Evolutionary conservation across 2,329 filamentous ascomycete genomes (phyloP), one percentile per base, ranked within the genome.

Genomic region (Verticillium zaregamsianum): DNA sequence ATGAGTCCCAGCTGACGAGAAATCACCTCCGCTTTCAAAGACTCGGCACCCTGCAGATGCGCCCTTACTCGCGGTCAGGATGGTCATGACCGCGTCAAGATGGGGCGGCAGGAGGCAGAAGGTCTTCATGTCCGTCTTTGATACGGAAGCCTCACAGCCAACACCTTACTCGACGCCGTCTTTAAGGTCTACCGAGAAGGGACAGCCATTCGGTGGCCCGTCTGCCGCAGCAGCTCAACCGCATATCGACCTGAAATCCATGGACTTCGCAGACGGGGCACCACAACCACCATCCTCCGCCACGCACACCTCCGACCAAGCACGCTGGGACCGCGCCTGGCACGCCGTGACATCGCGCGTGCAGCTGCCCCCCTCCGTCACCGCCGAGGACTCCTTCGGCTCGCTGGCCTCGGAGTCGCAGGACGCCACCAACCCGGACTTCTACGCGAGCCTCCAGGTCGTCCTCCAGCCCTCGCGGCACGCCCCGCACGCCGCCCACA

Each of bases 241-340:
- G 49, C 45, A 45, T 15, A 15, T 54, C 32, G 35, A 60, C 59
- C 4, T 35, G 60, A 56, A 28, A 58, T 58, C 39, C 49, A 35
- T n/a, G 33, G 61, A 68, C 55, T 68, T 71, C 58, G 40, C 64
- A 55, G 67, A 39, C 35, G 28, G 28, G 28, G 28, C 28, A 28
- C 28, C 40, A n/a, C 39, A 39, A 32, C 25, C 23, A 49, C 31
- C 55, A 35, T 28, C 45, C 20, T 57, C 66, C 57, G n/a, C 62
- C 45, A 28, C 49, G 17, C 59, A 75, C 62, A 70, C 74, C 58
- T 73, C 76, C 63, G 80, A 86, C 65, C 86, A 88, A 72, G 77
- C 80, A 60, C 79, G 78, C 65, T 87, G 82, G 79, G 85, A 88
- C 69, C 77, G 82, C 64, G 84, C 86, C 62, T 89, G 87, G 87